Base-by-base conservation (phyloP, 805 yeast species). In the Myxozyma nipponensis region DNA sequence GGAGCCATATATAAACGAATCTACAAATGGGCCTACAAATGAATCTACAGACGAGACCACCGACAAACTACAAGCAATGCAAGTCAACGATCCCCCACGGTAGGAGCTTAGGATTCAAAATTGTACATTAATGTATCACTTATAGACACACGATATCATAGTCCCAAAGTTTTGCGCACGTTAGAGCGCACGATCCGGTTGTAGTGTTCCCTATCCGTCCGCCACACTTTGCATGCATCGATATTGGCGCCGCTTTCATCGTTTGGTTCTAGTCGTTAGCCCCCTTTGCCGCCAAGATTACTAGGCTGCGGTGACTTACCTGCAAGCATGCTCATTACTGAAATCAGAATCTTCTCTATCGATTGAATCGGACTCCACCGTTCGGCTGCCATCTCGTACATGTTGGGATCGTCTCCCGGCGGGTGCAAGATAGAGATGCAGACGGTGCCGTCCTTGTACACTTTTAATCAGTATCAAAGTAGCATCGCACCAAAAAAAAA, bases 281-380 rank as follows among this genome's bases (percentile, higher is more conserved):
- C 13, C 7, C 32, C 9, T 36, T 7, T 19, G 39, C 19, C 13
- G 13, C 17, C 13, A 15, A n/a, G 22, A 15, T 25, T 5, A 17
- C n/a, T 18, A 10, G 19, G 17, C 25, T 19, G 39, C 35, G 17
- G 9, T 7, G 10, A 46, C 56, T 17, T 42, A 52, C 57, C 74
- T 4, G 97, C 95, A 54, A 93, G 75, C 97, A 93, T 90, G 63
- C 95, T 86, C 77, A 90, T 81, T 21, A 93, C 98, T 67, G 95
- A 84, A 52, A 93, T 70, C 54, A 93, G 72, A 54, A 93, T 93
- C 76, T 93, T 93, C 70, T 93, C 98, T n/a, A 93, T 90, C 65
- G 95, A 86, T 67, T 93, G 98, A 26, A 93, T 90, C 0, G 98
- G 98, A 4, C 95, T 86, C 98, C 98, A 93, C 58, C 98, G 74